Percentiles rank a stretch among this genome's conserved stretches.
Evolutionary conservation across 2,329 filamentous ascomycete genomes (phyloP).

Genomic region (Graphilbum fragrans): DNA sequence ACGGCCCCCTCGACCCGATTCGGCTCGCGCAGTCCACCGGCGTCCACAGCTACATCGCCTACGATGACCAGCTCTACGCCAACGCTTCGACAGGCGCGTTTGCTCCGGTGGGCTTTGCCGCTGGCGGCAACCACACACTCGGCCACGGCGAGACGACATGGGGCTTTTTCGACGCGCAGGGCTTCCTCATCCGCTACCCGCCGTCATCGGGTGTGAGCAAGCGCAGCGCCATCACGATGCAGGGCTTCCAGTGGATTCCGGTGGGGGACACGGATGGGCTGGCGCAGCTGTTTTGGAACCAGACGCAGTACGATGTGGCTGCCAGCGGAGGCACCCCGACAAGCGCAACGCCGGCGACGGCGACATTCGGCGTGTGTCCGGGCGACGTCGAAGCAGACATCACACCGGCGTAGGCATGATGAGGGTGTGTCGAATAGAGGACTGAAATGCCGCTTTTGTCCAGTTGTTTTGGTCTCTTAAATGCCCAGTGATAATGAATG

Average conservation of each 20-base stretch:
- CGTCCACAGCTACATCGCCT: constrained; percentile 4
- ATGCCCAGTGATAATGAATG: too few species aligned
- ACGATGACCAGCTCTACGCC: constrained; percentile 5
- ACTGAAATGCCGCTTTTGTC: too few species aligned
- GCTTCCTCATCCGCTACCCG: constrained; percentile 5
- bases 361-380: too few species aligned
- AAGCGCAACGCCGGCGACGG: too few species aligned
- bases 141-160: constrained; percentile 7
- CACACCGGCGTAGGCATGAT: not conserved
- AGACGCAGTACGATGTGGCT: constrained; percentile 9
- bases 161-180: constrained; percentile 8
- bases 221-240: not conserved
- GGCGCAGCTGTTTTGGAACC: constrained; percentile 11
- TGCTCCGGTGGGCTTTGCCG: constrained; percentile 6
- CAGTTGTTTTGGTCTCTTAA: too few species aligned
- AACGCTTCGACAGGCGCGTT: constrained; percentile 7
- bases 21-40: not conserved
- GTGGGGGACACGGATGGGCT: constrained; percentile 1
- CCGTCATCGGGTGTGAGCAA: too few species aligned
- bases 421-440: too few species aligned
- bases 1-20: constrained; percentile 3
- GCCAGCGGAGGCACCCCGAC: not conserved
- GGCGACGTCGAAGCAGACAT: too few species aligned
- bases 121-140: constrained; percentile 5
- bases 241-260: constrained; percentile 9